Conservation (phyloP, 163 green algal species). For the Botryococcus braunii region DNA sequence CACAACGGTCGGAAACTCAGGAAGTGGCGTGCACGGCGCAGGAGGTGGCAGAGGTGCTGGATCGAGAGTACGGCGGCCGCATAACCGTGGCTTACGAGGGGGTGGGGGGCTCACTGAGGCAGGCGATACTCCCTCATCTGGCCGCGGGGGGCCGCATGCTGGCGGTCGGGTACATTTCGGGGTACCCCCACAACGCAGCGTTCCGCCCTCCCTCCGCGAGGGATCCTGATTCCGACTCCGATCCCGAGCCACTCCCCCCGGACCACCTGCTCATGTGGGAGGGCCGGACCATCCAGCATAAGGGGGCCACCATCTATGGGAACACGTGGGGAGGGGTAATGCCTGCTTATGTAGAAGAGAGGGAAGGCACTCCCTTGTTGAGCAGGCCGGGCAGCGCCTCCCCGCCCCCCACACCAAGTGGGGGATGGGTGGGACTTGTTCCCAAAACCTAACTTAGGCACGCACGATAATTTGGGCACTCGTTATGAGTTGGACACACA, state of each 20-base stretch:
- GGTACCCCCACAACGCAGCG: slow-evolving; percentile 34
- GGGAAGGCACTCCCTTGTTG: too few species aligned
- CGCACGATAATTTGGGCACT: too few species aligned
- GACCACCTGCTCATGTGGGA: neutral
- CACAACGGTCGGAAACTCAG: too few species aligned
- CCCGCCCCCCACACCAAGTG: too few species aligned
- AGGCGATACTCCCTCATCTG: slow-evolving; percentile 35
- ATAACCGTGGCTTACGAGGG: slow-evolving; percentile 75
- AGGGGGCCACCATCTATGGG: neutral
- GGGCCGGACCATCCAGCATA: neutral
- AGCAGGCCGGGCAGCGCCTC: too few species aligned
- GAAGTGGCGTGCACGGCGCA: slow-evolving; percentile 16
- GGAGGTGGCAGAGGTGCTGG: slow-evolving; percentile 53
- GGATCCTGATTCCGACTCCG: neutral
- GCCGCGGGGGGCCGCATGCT: slow-evolving; percentile 39
- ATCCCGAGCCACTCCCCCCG: neutral
- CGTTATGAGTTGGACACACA: too few species aligned
- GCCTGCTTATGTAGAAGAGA: too few species aligned
- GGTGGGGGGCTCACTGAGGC: slow-evolving; percentile 58
- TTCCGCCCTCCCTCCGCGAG: neutral
- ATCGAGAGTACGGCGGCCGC: slow-evolving; percentile 39
- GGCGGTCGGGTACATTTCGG: slow-evolving; percentile 43
- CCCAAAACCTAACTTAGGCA: too few species aligned
- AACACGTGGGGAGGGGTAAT: too few species aligned
- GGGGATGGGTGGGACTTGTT: too few species aligned